These are phyloP conservation scores for Phialophora tarda DNA, from an alignment of 2,329 filamentous ascomycete genomes.

Conservation along the genomic window DNA sequence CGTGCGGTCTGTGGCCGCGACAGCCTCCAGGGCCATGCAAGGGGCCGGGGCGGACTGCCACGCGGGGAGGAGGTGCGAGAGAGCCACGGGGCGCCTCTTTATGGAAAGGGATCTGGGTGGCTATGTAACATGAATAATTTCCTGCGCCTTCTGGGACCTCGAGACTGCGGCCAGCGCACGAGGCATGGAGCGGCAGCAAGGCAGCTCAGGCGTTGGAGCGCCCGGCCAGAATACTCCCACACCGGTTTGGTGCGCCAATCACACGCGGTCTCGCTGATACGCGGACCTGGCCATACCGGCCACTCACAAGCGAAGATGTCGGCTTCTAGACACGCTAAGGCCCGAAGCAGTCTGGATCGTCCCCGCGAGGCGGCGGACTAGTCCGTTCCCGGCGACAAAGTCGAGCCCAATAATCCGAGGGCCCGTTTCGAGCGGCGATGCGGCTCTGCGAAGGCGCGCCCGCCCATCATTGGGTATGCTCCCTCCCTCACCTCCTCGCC, in stretches of 20 bases:
- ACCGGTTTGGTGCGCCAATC: constrained; percentile 17
- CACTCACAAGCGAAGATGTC: constrained; percentile 7
- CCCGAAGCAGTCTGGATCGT: neutral
- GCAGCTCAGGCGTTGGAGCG: constrained; percentile 3
- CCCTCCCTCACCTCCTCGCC: neutral
- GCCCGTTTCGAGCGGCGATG: constrained; percentile 6
- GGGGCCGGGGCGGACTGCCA: constrained; percentile 12
- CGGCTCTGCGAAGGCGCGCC: constrained; percentile 12
- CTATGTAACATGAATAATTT: neutral
- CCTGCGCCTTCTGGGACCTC: neutral
- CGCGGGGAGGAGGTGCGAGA: neutral
- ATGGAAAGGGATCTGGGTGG: neutral
- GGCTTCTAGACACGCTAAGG: neutral
- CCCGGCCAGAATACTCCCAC: neutral
- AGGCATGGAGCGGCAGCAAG: constrained; percentile 7
- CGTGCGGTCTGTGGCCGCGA: constrained; percentile 20
- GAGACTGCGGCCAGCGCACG: constrained; percentile 10
- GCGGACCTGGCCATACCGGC: neutral
- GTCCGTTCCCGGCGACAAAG: neutral
- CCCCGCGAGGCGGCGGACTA: neutral
- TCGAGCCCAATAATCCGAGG: neutral
- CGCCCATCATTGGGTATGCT: neutral
- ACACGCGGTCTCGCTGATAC: neutral
- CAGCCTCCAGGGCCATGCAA: constrained; percentile 21
- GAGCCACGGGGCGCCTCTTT: constrained; percentile 11